phyloP scores from a whole-genome alignment of 805 yeast genomes.

The Candida nanaspora region DNA sequence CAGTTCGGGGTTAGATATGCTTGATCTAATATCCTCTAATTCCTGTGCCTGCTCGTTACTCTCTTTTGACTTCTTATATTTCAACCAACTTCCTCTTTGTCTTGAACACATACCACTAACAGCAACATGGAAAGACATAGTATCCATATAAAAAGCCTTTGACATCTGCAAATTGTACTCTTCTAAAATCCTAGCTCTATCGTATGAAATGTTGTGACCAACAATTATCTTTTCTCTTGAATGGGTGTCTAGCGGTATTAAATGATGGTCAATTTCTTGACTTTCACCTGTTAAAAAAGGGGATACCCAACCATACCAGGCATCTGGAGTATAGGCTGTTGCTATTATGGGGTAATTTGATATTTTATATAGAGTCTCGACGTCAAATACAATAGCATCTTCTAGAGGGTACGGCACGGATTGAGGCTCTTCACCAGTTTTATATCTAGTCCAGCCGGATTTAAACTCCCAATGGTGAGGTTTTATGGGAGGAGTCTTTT shows the following conservation, averaged over 20 bases:
- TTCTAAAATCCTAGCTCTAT: conserved; percentile 77
- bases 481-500: conserved; percentile 12
- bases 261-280: conserved; percentile 40
- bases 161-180: conserved; percentile 68
- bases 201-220: conserved; percentile 90
- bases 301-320: conserved; percentile 95
- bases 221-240: conserved; percentile 51
- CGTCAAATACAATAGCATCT: conserved; percentile 74
- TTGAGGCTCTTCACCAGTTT: conserved; percentile 42
- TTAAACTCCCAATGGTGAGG: conserved; percentile 50
- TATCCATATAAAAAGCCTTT: conserved; percentile 77
- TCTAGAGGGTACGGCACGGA: conserved; percentile 66
- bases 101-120: conserved; percentile 87
- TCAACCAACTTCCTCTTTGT: conserved; percentile 75
- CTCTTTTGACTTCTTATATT: conserved; percentile 34
- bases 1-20: conserved; percentile 16
- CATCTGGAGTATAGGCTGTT: conserved; percentile 63
- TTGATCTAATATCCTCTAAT: conserved; percentile 13
- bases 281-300: conserved; percentile 65
- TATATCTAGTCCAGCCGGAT: conserved; percentile 83
- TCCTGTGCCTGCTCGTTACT: neutral
- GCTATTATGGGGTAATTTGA: conserved; percentile 77
- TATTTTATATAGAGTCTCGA: conserved; percentile 74
- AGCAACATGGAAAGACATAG: conserved; percentile 90
- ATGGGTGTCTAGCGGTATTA: conserved; percentile 66